Conservation (phyloP, 2,329 filamentous ascomycete genomes). For the Diaporthe citriasiana region DNA sequence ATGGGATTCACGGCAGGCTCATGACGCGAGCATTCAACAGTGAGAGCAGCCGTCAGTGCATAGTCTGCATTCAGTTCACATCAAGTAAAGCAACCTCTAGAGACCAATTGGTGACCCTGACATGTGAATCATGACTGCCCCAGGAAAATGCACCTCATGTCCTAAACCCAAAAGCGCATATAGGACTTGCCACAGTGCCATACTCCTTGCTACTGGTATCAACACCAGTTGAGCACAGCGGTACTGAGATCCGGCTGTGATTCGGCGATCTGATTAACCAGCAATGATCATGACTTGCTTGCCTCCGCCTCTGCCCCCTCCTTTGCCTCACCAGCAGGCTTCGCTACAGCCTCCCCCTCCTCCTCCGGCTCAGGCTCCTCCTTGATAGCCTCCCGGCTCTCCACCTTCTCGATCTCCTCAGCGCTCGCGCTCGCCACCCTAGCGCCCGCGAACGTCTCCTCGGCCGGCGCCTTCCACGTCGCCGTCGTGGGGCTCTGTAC, state of each 20-base stretch:
- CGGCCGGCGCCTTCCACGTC: conserved; percentile 57
- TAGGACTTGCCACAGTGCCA: conserved; percentile 12
- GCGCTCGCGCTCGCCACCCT: conserved; percentile 51
- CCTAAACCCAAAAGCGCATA: background rate
- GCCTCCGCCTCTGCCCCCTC: conserved; percentile 49
- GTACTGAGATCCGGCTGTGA: background rate
- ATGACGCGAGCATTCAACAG: background rate
- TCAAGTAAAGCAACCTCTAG: background rate
- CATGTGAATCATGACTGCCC: background rate
- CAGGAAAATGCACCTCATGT: background rate
- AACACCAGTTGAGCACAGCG: conserved; percentile 6
- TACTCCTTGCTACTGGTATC: conserved; percentile 24
- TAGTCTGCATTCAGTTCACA: background rate
- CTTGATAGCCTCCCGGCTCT: conserved; percentile 56
- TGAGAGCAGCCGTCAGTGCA: no score
- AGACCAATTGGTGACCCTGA: background rate
- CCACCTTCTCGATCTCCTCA: conserved; percentile 57
- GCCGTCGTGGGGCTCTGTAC: conserved; percentile 58
- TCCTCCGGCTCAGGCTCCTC: conserved; percentile 57
- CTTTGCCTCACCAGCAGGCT: conserved; percentile 47
- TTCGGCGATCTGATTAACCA: background rate
- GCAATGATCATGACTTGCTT: conserved; percentile 43
- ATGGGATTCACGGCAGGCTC: background rate
- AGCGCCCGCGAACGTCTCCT: conserved; percentile 51
- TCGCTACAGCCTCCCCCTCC: conserved; percentile 50